These are phyloP conservation scores for Adansonia gregorii DNA, from an alignment of 441 rosid genomes.

Conservation along the genomic window DNA sequence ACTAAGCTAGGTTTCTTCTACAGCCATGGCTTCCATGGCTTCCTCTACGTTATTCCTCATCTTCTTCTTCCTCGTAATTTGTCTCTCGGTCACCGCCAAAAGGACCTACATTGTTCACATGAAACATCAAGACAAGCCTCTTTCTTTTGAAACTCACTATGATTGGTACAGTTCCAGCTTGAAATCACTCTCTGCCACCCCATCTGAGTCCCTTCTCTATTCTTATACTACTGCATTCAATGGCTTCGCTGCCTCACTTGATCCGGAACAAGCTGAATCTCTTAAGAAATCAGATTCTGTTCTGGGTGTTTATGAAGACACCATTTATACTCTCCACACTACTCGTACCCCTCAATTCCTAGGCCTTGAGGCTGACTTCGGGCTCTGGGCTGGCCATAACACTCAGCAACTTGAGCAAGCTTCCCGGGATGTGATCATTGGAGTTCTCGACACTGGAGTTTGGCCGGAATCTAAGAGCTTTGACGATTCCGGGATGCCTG, in stretches of 20 bases:
- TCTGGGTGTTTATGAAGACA: slow-evolving; percentile 73
- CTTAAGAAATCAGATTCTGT: slow-evolving; percentile 61
- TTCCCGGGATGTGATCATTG: slow-evolving; percentile 58
- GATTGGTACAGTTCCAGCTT: slow-evolving; percentile 68
- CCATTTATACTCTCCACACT: slow-evolving; percentile 72
- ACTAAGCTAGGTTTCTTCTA: not conserved
- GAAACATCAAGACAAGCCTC: slow-evolving; percentile 56
- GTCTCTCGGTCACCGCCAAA: slow-evolving; percentile 34
- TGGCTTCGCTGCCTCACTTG: slow-evolving; percentile 79
- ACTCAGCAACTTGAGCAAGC: slow-evolving; percentile 45
- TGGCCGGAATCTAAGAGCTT: slow-evolving; percentile 85
- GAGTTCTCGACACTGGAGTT: slow-evolving; percentile 85
- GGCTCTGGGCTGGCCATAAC: slow-evolving; percentile 48
- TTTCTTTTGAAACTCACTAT: slow-evolving; percentile 54
- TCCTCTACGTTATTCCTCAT: slow-evolving; percentile 26
- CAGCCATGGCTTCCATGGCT: slow-evolving; percentile 40
- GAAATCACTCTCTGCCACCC: slow-evolving; percentile 57
- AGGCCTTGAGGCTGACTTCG: slow-evolving; percentile 61
- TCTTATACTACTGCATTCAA: slow-evolving; percentile 63
- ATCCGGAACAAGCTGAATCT: slow-evolving; percentile 47
- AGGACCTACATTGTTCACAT: slow-evolving; percentile 76
- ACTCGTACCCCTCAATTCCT: slow-evolving; percentile 78
- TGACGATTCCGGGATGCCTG: slow-evolving; percentile 62
- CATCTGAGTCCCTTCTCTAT: slow-evolving; percentile 58
- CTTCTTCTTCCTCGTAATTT: slow-evolving; percentile 20